phyloP scores from a whole-genome alignment of 768 basidiomycete species.

The Tulasnella sp. region DNA sequence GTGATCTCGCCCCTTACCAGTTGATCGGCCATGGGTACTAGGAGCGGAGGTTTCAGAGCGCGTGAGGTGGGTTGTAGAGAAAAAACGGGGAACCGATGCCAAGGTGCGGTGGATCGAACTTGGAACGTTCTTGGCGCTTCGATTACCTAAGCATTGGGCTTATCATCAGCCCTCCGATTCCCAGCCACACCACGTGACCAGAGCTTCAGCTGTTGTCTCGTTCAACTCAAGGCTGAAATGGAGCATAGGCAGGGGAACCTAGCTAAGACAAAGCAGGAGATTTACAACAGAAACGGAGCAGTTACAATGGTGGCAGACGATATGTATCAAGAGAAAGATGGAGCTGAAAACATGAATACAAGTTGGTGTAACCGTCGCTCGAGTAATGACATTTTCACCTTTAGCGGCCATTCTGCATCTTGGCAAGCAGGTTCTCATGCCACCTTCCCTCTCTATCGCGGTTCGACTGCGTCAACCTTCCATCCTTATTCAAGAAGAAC shows the following conservation, averaged over 20 bases:
- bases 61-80: neutral
- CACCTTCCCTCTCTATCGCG: neutral
- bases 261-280: too few relatives aligned
- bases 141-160: neutral
- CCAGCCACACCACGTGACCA: too few relatives aligned
- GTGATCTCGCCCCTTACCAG: neutral
- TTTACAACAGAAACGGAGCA: too few relatives aligned
- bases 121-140: neutral
- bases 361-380: neutral
- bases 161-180: too few relatives aligned
- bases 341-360: neutral
- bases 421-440: neutral
- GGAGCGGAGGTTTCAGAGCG: neutral
- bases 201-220: too few relatives aligned
- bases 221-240: too few relatives aligned
- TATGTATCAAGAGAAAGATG: neutral
- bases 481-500: constrained; percentile 2
- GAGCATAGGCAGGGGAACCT: too few relatives aligned
- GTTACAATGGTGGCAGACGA: too few relatives aligned
- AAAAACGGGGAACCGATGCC: neutral
- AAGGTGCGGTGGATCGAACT: neutral
- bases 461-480: neutral
- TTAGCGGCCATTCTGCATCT: neutral
- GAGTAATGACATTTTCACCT: neutral
- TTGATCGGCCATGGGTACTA: neutral